These are phyloP conservation scores for Colletotrichum phormii DNA, from an alignment of 2,329 filamentous ascomycete genomes.

Conservation along the genomic window DNA sequence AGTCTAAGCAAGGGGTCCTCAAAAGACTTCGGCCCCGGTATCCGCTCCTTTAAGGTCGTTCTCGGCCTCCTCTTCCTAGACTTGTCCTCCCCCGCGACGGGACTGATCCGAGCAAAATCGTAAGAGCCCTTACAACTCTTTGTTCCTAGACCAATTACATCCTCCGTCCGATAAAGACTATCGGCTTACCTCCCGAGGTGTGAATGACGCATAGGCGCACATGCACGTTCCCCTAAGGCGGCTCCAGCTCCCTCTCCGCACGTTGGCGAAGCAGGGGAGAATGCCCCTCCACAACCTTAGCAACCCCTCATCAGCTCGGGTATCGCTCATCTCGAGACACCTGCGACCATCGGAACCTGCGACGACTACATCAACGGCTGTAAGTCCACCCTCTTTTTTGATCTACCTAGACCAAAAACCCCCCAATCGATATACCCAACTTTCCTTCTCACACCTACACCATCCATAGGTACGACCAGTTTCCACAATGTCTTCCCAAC, in stretches of 20 bases:
- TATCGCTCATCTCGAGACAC: conserved; percentile 38
- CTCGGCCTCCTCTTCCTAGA: conserved; percentile 8
- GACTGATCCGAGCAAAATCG: conserved; percentile 28
- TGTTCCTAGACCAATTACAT: conserved; percentile 16
- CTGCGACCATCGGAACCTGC: conserved; percentile 27
- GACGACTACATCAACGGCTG: conserved; percentile 30
- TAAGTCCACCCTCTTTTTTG: conserved; percentile 1
- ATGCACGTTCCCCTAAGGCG: conserved; percentile 37
- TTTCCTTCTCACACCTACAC: conserved; percentile 23
- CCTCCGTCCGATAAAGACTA: conserved; percentile 25
- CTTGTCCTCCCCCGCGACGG: conserved; percentile 1
- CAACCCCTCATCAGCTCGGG: conserved; percentile 39
- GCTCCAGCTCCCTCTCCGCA: conserved; percentile 38
- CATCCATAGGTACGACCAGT: conserved; percentile 14
- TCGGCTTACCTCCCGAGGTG: conserved; percentile 36
- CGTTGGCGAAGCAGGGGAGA: conserved; percentile 34
- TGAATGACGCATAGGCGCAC: conserved; percentile 34
- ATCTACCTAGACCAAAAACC: not conserved
- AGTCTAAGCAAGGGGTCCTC: not conserved
- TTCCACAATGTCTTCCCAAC: conserved; percentile 70
- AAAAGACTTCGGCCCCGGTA: conserved; percentile 18
- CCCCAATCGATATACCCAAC: not conserved
- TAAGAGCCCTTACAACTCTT: conserved; percentile 26
- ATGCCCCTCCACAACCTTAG: conserved; percentile 39
- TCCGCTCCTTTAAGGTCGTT: conserved; percentile 15